Evolutionary conservation across 129 eudicot species (phyloP).

Genomic region (Chrysanthemum seticuspe): DNA sequence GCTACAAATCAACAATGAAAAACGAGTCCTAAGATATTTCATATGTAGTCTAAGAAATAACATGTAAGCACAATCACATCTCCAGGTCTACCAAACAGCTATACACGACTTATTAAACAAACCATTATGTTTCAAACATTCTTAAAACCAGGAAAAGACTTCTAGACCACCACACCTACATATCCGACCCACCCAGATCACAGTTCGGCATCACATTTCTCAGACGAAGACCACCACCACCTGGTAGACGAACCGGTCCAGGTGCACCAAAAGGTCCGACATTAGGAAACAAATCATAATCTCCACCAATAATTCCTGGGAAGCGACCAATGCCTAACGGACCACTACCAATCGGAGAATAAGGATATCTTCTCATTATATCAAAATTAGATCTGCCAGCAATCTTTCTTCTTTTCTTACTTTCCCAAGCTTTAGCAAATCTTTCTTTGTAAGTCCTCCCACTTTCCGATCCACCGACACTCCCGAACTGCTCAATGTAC

Average conservation of each 20-base stretch:
- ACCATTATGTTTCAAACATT: not conserved
- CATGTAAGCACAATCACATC: not conserved
- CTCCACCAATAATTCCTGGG: conserved; percentile 51
- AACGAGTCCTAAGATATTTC: no score
- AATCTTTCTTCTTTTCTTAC: conserved; percentile 36
- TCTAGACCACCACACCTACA: not conserved
- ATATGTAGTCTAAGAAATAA: no score
- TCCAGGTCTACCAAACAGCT: conserved; percentile 5
- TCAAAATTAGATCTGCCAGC: conserved; percentile 10
- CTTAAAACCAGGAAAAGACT: not conserved
- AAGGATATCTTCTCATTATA: conserved; percentile 27
- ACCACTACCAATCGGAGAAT: conserved; percentile 23
- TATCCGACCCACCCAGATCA: conserved; percentile 42
- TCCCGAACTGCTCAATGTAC: conserved; percentile 54
- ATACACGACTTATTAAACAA: not conserved
- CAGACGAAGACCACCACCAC: not conserved
- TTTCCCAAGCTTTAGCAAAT: conserved; percentile 46
- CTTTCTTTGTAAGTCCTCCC: conserved; percentile 47
- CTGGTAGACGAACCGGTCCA: not conserved
- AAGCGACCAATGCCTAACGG: conserved; percentile 8
- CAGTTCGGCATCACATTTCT: conserved; percentile 37
- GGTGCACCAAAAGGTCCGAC: conserved; percentile 17
- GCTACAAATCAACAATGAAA: no score
- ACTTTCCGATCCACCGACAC: conserved; percentile 16
- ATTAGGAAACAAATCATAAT: conserved; percentile 35